A percentile compares a stretch with the other conserved stretches of the same genome.
Conservation (phyloP, 768 basidiomycete species). For the Psilocybe azurescens region DNA sequence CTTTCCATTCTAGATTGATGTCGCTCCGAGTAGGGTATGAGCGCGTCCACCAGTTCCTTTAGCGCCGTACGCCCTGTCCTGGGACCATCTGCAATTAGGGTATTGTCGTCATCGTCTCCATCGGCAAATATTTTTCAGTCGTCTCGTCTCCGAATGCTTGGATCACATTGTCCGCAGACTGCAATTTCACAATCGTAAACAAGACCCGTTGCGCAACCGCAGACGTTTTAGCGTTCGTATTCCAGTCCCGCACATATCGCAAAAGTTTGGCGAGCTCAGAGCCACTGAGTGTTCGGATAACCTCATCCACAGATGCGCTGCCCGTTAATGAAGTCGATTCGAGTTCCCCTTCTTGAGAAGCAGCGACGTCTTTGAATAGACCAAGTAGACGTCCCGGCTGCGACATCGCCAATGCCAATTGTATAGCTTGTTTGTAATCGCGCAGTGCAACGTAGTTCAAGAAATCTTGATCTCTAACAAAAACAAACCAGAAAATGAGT, state of each 20-base stretch:
- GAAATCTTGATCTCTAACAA: conserved; percentile 90
- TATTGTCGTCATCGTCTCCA: conserved; percentile 15
- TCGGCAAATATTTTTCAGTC: conserved; percentile 37
- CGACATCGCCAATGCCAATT: conserved; percentile 90
- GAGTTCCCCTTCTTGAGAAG: conserved; percentile 31
- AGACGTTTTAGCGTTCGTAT: conserved; percentile 90
- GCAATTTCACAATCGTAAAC: conserved; percentile 79
- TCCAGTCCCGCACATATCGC: conserved; percentile 89
- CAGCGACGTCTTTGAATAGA: conserved; percentile 73
- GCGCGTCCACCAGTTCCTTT: conserved; percentile 80
- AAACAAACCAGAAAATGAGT: background rate
- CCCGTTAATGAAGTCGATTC: conserved; percentile 61
- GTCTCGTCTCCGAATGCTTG: conserved; percentile 60
- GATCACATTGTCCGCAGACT: conserved; percentile 75
- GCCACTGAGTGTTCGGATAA: conserved; percentile 72
- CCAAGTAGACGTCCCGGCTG: conserved; percentile 88
- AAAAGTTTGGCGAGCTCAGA: conserved; percentile 83
- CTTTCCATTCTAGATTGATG: conserved; percentile 87
- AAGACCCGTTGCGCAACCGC: conserved; percentile 84
- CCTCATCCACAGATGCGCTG: conserved; percentile 75
- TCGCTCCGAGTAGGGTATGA: conserved; percentile 94
- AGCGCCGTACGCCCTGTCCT: conserved; percentile 43
- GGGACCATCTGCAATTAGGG: conserved; percentile 11
- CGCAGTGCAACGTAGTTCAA: conserved; percentile 85
- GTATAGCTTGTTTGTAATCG: conserved; percentile 90